These are phyloP conservation scores for Pharnaceum exiguum DNA, from an alignment of 148 eudicot genomes.

Conservation along the genomic window DNA sequence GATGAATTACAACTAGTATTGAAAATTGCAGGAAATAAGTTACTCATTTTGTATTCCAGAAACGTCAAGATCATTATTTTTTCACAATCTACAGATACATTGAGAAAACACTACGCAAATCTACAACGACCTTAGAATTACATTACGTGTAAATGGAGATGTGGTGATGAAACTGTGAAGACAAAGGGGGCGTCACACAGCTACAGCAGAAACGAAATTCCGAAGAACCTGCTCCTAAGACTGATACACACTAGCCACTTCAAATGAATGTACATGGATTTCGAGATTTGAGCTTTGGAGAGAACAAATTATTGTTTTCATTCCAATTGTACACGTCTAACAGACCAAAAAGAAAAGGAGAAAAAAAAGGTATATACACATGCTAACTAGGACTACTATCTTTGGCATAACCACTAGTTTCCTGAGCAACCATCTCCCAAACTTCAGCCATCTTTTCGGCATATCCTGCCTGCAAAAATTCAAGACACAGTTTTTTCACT, in stretches of 20 bases:
- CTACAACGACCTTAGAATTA: too few species aligned
- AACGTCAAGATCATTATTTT: too few species aligned
- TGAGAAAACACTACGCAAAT: too few species aligned
- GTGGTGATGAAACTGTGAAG: too few species aligned
- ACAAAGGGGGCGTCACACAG: too few species aligned
- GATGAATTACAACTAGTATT: too few species aligned
- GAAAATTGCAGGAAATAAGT: too few species aligned
- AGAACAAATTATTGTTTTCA: neutral
- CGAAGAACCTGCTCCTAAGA: too few species aligned
- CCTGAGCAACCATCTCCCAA: slow-evolving; percentile 89
- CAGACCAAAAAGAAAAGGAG: slow-evolving; percentile 10
- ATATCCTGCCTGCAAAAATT: slow-evolving; percentile 80
- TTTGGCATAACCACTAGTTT: slow-evolving; percentile 61
- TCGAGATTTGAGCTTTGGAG: neutral
- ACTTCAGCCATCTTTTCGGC: slow-evolving; percentile 89
- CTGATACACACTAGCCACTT: neutral
- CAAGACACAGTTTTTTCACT: neutral
- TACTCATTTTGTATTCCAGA: too few species aligned
- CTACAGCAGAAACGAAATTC: too few species aligned
- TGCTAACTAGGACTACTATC: slow-evolving; percentile 14
- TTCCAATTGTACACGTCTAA: slow-evolving; percentile 15
- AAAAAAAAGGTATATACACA: slow-evolving; percentile 4
- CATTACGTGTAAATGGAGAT: too few species aligned
- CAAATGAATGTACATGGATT: slow-evolving; percentile 14
- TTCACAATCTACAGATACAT: too few species aligned